Conservation (phyloP, 129 eudicot species). For the Kitagawia praeruptora region DNA sequence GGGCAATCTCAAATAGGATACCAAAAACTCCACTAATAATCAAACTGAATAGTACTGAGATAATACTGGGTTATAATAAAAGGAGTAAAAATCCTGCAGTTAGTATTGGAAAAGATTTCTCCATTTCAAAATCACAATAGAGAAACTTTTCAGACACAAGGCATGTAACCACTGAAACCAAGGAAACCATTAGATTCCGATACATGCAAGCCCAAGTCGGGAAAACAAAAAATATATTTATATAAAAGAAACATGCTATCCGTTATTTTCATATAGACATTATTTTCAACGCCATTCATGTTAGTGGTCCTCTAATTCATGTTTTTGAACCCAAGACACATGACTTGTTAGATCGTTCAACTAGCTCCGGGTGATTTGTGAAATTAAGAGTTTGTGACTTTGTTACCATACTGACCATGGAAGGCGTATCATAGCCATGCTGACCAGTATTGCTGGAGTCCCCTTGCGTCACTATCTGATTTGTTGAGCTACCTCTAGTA, state of each 20-base stretch:
- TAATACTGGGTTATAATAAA: neutral
- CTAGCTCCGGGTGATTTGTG: conserved; percentile 1
- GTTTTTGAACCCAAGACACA: neutral
- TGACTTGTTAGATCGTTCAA: conserved; percentile 3
- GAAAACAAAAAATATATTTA: too few relatives aligned
- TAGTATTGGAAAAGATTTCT: neutral
- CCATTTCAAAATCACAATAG: neutral
- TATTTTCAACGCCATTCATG: neutral
- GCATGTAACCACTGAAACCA: neutral
- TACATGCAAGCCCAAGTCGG: neutral
- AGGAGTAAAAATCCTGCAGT: neutral
- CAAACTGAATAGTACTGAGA: neutral
- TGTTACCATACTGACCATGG: conserved; percentile 24
- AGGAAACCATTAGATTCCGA: neutral
- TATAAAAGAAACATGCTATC: too few relatives aligned
- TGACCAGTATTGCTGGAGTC: conserved; percentile 15
- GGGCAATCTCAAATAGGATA: neutral
- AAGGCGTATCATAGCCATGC: conserved; percentile 16
- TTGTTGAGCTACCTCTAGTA: conserved; percentile 19
- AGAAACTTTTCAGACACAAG: neutral
- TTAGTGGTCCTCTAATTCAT: neutral
- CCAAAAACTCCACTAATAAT: neutral
- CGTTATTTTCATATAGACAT: conserved; percentile 4
- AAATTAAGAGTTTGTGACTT: conserved; percentile 15
- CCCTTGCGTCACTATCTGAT: neutral